Conservation (phyloP, 1,284 basidiomycete genomes). For the Thelephora terrestris region DNA sequence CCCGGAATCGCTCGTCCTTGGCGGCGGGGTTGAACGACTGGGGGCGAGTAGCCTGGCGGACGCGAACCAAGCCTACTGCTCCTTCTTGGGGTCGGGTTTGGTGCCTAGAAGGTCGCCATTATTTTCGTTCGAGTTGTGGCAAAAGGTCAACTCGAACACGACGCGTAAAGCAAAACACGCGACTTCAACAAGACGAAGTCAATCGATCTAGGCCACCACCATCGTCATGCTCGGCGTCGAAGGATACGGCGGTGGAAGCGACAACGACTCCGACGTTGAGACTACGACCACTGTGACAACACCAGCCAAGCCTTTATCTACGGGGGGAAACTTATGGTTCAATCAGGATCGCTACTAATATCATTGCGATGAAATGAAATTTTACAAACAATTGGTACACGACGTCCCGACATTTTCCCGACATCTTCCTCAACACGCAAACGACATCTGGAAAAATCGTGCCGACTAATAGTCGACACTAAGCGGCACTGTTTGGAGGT, state of each 20-base stretch:
- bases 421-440: too few species aligned
- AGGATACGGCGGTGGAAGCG: conserved; percentile 63
- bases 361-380: too few species aligned
- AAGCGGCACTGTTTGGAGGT: too few species aligned
- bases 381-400: too few species aligned
- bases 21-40: conserved; percentile 14
- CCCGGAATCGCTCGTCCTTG: not conserved
- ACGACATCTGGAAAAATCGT: too few species aligned
- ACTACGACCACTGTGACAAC: conserved; percentile 4
- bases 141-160: not conserved
- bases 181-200: not conserved
- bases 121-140: not conserved
- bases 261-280: conserved; percentile 45
- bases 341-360: too few species aligned
- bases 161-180: not conserved
- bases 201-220: conserved; percentile 5
- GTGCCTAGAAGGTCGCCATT: conserved; percentile 1
- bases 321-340: too few species aligned
- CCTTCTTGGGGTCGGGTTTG: not conserved
- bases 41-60: conserved; percentile 9
- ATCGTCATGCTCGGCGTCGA: conserved; percentile 59
- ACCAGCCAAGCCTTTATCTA: conserved; percentile 18
- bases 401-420: too few species aligned
- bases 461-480: too few species aligned
- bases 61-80: conserved; percentile 3